phyloP scores from a whole-genome alignment of 2,329 filamentous ascomycete genomes.

The Fusarium setosum region DNA sequence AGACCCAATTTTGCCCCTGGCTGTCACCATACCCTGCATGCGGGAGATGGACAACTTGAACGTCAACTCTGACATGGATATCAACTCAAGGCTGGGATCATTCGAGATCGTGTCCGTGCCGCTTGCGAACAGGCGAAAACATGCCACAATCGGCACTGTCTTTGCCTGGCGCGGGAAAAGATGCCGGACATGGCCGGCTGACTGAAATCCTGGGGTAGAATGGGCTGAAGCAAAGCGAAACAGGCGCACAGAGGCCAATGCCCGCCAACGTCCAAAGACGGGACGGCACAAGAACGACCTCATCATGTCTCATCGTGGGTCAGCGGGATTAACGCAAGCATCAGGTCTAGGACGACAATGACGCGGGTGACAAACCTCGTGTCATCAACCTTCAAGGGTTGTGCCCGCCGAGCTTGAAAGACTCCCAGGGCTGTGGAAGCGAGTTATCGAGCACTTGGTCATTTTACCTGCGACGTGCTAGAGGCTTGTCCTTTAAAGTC shows the following conservation, averaged over 20 bases:
- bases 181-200: slow-evolving; percentile 8
- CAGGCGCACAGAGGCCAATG: slow-evolving; percentile 4
- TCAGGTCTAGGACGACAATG: slow-evolving; percentile 25
- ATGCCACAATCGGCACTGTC: slow-evolving; percentile 19
- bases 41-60: not conserved
- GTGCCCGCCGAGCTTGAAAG: no score
- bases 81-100: not conserved
- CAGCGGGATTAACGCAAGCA: slow-evolving; percentile 21
- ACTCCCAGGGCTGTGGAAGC: slow-evolving; percentile 32
- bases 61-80: slow-evolving; percentile 4
- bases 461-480: slow-evolving; percentile 43
- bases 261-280: not conserved
- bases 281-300: slow-evolving; percentile 6
- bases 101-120: slow-evolving; percentile 14
- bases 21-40: not conserved
- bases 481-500: slow-evolving; percentile 26
- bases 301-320: slow-evolving; percentile 8
- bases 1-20: no score
- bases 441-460: slow-evolving; percentile 26
- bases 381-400: no score
- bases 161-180: not conserved
- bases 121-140: slow-evolving; percentile 10
- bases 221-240: slow-evolving; percentile 11
- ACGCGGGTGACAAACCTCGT: not conserved
- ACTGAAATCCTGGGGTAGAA: slow-evolving; percentile 15